Conservation (phyloP, 345 rosid species). For the Salix dunnii region DNA sequence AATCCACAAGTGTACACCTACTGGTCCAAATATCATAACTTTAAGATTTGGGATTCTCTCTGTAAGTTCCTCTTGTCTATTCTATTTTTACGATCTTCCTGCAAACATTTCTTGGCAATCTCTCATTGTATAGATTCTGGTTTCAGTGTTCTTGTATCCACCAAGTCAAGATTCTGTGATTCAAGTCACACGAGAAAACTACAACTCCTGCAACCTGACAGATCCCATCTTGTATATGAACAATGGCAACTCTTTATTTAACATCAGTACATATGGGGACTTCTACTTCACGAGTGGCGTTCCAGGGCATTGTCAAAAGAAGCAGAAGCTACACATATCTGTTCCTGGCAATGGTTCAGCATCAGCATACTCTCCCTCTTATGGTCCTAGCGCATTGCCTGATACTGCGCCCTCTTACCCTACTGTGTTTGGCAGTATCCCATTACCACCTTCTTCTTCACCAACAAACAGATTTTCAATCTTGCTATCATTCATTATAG, state of each 20-base stretch:
- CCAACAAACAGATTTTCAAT: neutral
- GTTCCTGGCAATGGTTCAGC: conserved; percentile 56
- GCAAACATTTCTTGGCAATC: neutral
- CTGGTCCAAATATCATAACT: conserved; percentile 65
- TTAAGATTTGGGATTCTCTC: conserved; percentile 79
- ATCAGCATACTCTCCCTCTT: conserved; percentile 44
- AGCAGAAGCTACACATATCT: conserved; percentile 70
- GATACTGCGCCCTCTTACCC: conserved; percentile 65
- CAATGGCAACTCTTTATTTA: conserved; percentile 92
- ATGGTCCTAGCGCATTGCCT: conserved; percentile 44
- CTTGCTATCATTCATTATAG: neutral
- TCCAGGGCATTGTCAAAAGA: conserved; percentile 75
- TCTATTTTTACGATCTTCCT: neutral
- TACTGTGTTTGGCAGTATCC: conserved; percentile 70
- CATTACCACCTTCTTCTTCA: conserved; percentile 51
- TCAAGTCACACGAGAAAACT: conserved; percentile 61
- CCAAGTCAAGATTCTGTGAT: conserved; percentile 95
- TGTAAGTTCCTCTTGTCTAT: conserved; percentile 14
- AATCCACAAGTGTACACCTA: conserved; percentile 57
- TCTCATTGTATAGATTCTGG: neutral
- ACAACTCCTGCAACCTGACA: conserved; percentile 64
- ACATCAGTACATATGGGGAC: conserved; percentile 59
- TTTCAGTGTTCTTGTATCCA: conserved; percentile 88
- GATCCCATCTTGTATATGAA: conserved; percentile 82
- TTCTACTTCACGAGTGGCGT: conserved; percentile 81